These are phyloP conservation scores for Voacanga thouarsii DNA, from an alignment of 257 asterid species.

Conservation along the genomic window DNA sequence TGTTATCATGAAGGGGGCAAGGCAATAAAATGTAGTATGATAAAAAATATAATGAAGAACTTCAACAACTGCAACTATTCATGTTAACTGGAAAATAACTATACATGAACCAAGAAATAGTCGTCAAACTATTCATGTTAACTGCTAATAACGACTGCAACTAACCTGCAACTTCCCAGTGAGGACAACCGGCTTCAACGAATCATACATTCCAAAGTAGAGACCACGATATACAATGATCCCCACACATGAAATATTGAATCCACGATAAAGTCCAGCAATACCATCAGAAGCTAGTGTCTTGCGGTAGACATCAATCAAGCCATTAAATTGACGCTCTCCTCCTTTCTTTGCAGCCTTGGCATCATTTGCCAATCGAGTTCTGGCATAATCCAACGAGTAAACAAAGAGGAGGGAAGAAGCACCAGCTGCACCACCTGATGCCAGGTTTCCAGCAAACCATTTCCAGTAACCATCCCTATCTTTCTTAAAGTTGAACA, in stretches of 20 bases:
- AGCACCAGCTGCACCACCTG: slow-evolving; percentile 58
- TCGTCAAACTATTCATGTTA: not conserved
- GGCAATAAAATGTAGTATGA: not conserved
- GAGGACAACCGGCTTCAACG: slow-evolving; percentile 43
- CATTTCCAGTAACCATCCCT: slow-evolving; percentile 47
- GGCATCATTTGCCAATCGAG: slow-evolving; percentile 42
- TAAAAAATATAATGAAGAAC: not conserved
- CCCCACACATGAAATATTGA: slow-evolving; percentile 45
- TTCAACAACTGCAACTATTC: not conserved
- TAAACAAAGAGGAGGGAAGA: slow-evolving; percentile 45
- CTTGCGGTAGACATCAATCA: slow-evolving; percentile 43
- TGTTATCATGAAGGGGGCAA: not conserved
- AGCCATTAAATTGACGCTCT: slow-evolving; percentile 40
- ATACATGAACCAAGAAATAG: no score
- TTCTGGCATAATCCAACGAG: slow-evolving; percentile 45
- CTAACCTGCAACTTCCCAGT: slow-evolving; percentile 35
- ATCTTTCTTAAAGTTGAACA: slow-evolving; percentile 39
- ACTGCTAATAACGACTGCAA: not conserved
- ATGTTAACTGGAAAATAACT: not conserved
- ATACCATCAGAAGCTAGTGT: slow-evolving; percentile 41
- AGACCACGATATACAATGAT: slow-evolving; percentile 49
- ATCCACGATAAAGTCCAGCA: slow-evolving; percentile 49
- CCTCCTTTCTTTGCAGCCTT: slow-evolving; percentile 46
- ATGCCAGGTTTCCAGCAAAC: slow-evolving; percentile 42
- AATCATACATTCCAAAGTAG: slow-evolving; percentile 46